Evolutionary conservation across 1,139 yeast species (phyloP).

Genomic region (Candida glucosophila): DNA sequence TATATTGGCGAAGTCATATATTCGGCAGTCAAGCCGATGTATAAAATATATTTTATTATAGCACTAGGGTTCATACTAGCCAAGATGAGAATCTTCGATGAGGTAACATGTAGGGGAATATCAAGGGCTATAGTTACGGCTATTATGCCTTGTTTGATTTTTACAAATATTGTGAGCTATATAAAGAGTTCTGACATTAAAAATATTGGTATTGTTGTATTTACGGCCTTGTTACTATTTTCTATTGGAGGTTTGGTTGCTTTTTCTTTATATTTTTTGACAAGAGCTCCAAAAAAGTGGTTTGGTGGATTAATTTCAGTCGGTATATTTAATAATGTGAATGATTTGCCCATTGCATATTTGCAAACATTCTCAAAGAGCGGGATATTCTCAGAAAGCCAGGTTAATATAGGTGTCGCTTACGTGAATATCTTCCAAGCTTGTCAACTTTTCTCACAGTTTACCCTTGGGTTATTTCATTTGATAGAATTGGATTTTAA

Average conservation of each 20-base stretch:
- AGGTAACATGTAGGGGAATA: slow-evolving; percentile 65
- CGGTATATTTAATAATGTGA: slow-evolving; percentile 59
- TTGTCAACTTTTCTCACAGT: slow-evolving; percentile 60
- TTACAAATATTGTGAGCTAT: slow-evolving; percentile 65
- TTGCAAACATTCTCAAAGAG: slow-evolving; percentile 73
- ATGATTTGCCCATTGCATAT: slow-evolving; percentile 86
- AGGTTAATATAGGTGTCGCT: slow-evolving; percentile 76
- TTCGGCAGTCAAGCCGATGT: slow-evolving; percentile 76
- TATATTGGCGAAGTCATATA: slow-evolving; percentile 66
- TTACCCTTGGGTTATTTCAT: slow-evolving; percentile 68
- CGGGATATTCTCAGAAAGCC: slow-evolving; percentile 42
- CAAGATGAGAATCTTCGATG: slow-evolving; percentile 55
- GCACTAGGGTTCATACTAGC: slow-evolving; percentile 65
- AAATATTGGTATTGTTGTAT: slow-evolving; percentile 62
- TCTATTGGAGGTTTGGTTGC: slow-evolving; percentile 28
- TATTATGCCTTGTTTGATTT: slow-evolving; percentile 70
- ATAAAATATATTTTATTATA: slow-evolving; percentile 74
- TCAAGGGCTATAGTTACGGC: slow-evolving; percentile 67
- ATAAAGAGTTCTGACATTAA: slow-evolving; percentile 66
- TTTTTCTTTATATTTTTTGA: slow-evolving; percentile 19
- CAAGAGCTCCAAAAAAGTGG: slow-evolving; percentile 64
- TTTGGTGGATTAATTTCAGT: slow-evolving; percentile 66
- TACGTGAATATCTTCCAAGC: slow-evolving; percentile 76
- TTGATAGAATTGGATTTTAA: slow-evolving; percentile 67
- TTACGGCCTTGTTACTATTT: slow-evolving; percentile 43